Evolutionary conservation across 1,139 yeast species (phyloP), one percentile per base, ranked within the genome.

Genomic region (Pichia cactophila): DNA sequence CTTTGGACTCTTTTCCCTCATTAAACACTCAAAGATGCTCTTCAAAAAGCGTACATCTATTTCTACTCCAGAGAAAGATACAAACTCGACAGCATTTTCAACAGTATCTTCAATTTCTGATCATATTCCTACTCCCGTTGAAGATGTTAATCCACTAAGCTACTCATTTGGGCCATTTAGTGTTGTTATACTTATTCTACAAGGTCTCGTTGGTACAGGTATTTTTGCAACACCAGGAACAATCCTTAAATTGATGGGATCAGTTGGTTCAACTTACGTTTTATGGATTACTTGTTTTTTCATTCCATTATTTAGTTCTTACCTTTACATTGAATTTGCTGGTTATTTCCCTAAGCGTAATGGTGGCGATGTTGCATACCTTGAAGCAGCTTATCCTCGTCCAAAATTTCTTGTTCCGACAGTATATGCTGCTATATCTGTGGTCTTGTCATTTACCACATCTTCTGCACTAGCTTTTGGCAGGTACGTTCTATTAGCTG

Each of bases 141-240:
- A 72, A 52, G 58, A 58, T 20, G 56, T 56, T 12, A 69, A 68
- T 45, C 75, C 76, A 0, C 60, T 71, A 51, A 75, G 75, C 3
- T 67, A 71, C 51, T 62, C 69, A 43, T 60, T 70, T 35, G 67
- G 67, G 39, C 51, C 53, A 1, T 23, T 57, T 5, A 45, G 66
- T 63, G 52, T 72, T 1, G 62, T 69, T 40, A 70, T 68, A 50
- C 57, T 69, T 46, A 63, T 67, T 33, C 61, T 72, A 41, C 72
- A 69, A 44, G 75, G 76, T 46, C 68, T 72, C 41, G 67, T 73
- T 39, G 77, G 77, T 50, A 73, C 77, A 1, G 77, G 76, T 59
- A 72, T 72, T 41, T 73, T 72, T 56, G 62, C 67, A n/a, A 70
- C 74, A 0, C 76, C 76, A 5, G 71, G 68, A 1, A 54, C 68